A percentile compares a stretch with the other conserved stretches of the same genome.
These are phyloP conservation scores for Pelargonium citronellum DNA, from an alignment of 441 rosid genomes.

Conservation along the genomic window DNA sequence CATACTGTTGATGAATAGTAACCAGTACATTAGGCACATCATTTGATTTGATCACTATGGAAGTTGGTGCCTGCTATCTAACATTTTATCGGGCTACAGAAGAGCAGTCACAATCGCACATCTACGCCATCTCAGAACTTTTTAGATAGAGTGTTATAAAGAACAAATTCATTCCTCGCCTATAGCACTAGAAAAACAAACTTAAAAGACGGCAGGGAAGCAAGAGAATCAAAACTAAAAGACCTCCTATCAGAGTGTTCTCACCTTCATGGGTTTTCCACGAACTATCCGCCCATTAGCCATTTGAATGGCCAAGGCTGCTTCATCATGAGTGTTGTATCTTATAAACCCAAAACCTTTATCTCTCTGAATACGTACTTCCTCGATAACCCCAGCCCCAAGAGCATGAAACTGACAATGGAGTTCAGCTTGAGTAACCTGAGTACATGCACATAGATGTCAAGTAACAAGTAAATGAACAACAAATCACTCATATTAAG, in stretches of 20 bases:
- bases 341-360: slow-evolving; percentile 49
- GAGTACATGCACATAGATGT: slow-evolving; percentile 13
- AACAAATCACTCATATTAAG: background rate
- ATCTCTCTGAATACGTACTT: slow-evolving; percentile 42
- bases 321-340: slow-evolving; percentile 39
- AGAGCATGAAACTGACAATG: slow-evolving; percentile 43
- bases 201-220: no score
- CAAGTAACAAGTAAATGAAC: background rate
- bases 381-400: slow-evolving; percentile 43
- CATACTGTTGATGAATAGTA: no score
- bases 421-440: slow-evolving; percentile 39
- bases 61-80: no score
- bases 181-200: no score
- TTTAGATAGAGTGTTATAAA: no score
- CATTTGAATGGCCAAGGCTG: slow-evolving; percentile 42
- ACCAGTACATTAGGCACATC: no score
- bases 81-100: no score
- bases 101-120: no score
- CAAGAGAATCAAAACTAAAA: no score
- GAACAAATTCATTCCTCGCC: no score
- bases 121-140: no score
- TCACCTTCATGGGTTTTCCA: slow-evolving; percentile 26
- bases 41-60: no score
- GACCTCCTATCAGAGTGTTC: background rate
- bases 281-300: slow-evolving; percentile 22